A percentile compares a stretch with the other conserved stretches of the same genome.
Evolutionary conservation across 78 protist genomes (phyloP).

Genomic region (Mantamonas sphyraenae): DNA sequence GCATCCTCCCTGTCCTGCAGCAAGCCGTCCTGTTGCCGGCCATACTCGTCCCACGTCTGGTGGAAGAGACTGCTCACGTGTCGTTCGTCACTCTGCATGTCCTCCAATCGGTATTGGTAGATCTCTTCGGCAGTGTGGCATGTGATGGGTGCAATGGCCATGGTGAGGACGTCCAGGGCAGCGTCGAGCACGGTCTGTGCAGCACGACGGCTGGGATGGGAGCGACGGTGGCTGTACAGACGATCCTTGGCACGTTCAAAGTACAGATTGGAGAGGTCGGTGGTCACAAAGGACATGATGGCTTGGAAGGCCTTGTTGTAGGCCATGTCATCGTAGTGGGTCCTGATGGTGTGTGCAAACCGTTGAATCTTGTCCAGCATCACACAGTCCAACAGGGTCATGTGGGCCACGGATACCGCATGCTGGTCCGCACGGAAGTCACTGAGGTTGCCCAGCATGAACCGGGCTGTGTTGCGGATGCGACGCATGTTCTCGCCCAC

Average conservation of each 20-base stretch:
- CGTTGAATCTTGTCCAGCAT: neutral
- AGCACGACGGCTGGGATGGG: conserved; percentile 26
- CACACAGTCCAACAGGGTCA: neutral
- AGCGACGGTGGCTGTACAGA: conserved; percentile 50
- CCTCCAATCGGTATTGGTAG: too few species aligned
- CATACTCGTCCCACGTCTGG: neutral
- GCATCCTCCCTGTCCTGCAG: too few species aligned
- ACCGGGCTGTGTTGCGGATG: conserved; percentile 31
- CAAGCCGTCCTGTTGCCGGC: neutral
- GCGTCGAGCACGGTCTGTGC: too few species aligned
- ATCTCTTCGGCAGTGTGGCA: conserved; percentile 49
- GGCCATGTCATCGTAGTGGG: conserved; percentile 32
- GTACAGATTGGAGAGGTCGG: conserved; percentile 70
- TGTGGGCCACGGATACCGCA: neutral
- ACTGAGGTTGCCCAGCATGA: conserved; percentile 27
- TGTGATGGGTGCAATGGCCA: conserved; percentile 37
- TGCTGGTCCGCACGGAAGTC: neutral
- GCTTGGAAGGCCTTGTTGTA: conserved; percentile 22
- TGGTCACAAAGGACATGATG: conserved; percentile 8
- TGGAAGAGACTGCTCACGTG: conserved; percentile 8
- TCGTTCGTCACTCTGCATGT: neutral
- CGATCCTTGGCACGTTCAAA: conserved; percentile 65
- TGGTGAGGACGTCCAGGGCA: conserved; percentile 2
- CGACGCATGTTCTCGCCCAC: too few species aligned
- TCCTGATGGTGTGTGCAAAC: neutral